These are phyloP conservation scores for Penicillium sp. DNA, from an alignment of 2,329 filamentous ascomycete species.

Conservation along the genomic window DNA sequence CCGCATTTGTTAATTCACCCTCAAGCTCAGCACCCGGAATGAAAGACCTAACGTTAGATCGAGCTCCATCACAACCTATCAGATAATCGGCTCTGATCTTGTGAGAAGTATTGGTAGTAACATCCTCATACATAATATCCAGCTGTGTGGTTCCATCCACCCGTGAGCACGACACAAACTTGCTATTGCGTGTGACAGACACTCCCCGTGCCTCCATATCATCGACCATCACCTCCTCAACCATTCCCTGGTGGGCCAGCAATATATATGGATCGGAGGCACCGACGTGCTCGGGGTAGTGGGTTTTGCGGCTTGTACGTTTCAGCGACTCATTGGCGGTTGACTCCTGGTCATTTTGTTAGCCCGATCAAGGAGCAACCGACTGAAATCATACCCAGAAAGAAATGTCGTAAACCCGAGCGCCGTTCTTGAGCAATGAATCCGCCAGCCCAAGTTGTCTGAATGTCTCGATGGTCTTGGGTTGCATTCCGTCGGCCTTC, in stretches of 20 bases:
- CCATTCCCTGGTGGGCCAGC: slow-evolving; percentile 62
- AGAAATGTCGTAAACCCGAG: slow-evolving; percentile 63
- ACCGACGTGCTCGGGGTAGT: slow-evolving; percentile 53
- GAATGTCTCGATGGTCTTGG: slow-evolving; percentile 70
- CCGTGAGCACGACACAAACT: slow-evolving; percentile 49
- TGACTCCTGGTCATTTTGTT: slow-evolving; percentile 18
- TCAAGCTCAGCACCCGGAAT: slow-evolving; percentile 47
- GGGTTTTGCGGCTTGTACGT: slow-evolving; percentile 56
- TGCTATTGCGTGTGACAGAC: slow-evolving; percentile 55
- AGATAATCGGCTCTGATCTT: slow-evolving; percentile 54
- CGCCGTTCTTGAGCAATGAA: slow-evolving; percentile 56
- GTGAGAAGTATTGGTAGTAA: slow-evolving; percentile 30
- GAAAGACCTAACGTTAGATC: slow-evolving; percentile 59
- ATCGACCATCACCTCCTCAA: slow-evolving; percentile 61
- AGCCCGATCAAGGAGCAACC: background rate
- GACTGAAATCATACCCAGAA: slow-evolving; percentile 50
- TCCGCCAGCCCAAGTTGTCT: slow-evolving; percentile 66
- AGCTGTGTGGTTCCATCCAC: slow-evolving; percentile 29
- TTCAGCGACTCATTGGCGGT: slow-evolving; percentile 46
- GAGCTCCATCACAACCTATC: slow-evolving; percentile 64
- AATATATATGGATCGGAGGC: slow-evolving; percentile 48
- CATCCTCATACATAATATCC: slow-evolving; percentile 36
- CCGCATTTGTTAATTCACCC: slow-evolving; percentile 46
- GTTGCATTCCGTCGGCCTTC: slow-evolving; percentile 63
- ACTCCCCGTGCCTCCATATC: slow-evolving; percentile 59